Conservation (phyloP, 2,329 filamentous ascomycete genomes). For the Monilinia fructigena region DNA sequence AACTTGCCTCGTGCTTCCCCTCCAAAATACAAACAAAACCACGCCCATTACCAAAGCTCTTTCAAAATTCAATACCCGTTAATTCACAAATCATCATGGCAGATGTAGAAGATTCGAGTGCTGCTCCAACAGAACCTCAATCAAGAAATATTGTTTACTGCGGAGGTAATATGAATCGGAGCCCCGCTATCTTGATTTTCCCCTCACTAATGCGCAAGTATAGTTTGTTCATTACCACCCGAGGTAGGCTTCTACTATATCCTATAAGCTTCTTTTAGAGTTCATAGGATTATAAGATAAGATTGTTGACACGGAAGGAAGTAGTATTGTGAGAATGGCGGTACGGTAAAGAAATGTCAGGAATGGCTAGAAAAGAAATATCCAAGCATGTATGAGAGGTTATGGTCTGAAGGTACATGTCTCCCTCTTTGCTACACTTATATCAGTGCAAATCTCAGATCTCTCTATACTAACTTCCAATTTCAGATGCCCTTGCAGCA, state of each 20-base stretch:
- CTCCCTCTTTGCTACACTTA: background rate
- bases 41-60: background rate
- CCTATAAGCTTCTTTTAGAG: background rate
- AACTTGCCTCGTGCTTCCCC: background rate
- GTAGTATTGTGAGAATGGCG: constrained; percentile 98
- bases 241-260: constrained; percentile 49
- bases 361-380: constrained; percentile 86
- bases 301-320: constrained; percentile 30
- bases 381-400: constrained; percentile 67
- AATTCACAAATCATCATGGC: constrained; percentile 32
- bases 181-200: constrained; percentile 27
- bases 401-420: constrained; percentile 80
- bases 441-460: background rate
- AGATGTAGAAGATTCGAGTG: constrained; percentile 32
- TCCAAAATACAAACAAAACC: constrained; percentile 3
- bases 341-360: constrained; percentile 93
- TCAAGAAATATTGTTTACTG: constrained; percentile 40
- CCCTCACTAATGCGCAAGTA: constrained; percentile 18
- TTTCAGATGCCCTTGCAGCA: constrained; percentile 72
- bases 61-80: background rate
- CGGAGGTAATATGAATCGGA: constrained; percentile 35
- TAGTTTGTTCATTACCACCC: constrained; percentile 64
- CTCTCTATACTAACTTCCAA: background rate
- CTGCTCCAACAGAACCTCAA: constrained; percentile 36
- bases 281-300: background rate